Base-by-base conservation (phyloP, 176 grass and related monocot genomes). In the Phyllostachys edulis region DNA sequence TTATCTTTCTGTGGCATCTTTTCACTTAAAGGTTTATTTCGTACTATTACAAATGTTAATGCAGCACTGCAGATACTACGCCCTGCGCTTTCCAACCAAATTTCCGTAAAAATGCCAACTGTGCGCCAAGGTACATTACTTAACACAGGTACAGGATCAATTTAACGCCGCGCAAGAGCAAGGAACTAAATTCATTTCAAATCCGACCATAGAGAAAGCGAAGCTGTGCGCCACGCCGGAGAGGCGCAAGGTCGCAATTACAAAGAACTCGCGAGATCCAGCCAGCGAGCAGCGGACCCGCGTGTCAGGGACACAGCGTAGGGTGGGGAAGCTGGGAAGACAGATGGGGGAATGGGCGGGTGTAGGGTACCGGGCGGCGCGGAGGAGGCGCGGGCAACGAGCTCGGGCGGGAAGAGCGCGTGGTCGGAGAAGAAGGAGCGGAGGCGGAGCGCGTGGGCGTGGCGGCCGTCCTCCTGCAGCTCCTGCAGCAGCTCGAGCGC, bases 401-500 rank as follows among this genome's bases (percentile, higher is more conserved):
- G 89, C 71, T 98, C 92, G 18, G 92, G 92, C 46, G 90, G 92
- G 68, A 98, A 98, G 37, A 82, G 79, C 7, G 73, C 66, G 17
- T 89, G 71, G 37, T 98, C 92, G 5, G 91, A 87, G 89, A 98
- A 98, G 92, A 91, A 95, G 47, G 88, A 66, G 24, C 86, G 93
- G 61, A 98, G 92, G 79, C 95, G 92, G 81, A 98, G 94, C 66
- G 90, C 92, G 45, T 95, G 95, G 16, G 94, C 95, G 14, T 91
- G 87, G 71, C 92, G 95, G 18, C 92, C 90, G 71, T 98, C 95
- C 84, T 98, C 95, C 36, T 93, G 84, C 50, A 98, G 84, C 73
- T 98, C 95, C 74, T 98, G 95, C 72, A 98, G 75, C 74, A 98
- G 92, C 89, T 98, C 95, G 55, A 98, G 92, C 65, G 95, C 95